Conservation (phyloP, 2,329 filamentous ascomycete species). For the Ascochyta clinopodiicola region DNA sequence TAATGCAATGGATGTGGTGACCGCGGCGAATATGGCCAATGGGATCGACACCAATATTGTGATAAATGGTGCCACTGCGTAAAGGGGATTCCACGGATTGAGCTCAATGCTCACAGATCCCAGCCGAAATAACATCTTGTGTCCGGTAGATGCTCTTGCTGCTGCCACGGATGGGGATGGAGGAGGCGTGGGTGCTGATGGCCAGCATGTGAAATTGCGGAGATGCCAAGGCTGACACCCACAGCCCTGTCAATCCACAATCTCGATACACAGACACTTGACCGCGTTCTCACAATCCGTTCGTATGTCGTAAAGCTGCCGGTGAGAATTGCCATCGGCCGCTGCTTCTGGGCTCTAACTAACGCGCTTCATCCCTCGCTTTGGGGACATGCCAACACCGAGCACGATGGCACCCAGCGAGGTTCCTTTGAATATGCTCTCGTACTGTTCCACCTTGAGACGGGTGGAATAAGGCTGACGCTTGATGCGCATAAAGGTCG, state of each 20-base stretch:
- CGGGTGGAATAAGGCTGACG: conserved; percentile 43
- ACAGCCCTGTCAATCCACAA: not conserved
- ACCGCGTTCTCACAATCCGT: not conserved
- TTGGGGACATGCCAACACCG: conserved; percentile 33
- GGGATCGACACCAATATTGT: conserved; percentile 49
- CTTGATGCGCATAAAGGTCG: conserved; percentile 43
- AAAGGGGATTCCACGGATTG: conserved; percentile 38
- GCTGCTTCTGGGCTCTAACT: conserved; percentile 5
- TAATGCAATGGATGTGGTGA: conserved; percentile 50
- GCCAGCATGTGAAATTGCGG: conserved; percentile 30
- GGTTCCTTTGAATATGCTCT: conserved; percentile 48
- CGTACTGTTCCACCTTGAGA: conserved; percentile 47
- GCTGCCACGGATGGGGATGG: not conserved
- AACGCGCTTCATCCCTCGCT: conserved; percentile 26
- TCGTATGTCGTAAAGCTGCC: not conserved
- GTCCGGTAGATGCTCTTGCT: not conserved
- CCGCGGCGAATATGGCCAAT: conserved; percentile 46
- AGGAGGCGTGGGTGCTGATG: not conserved
- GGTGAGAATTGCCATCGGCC: not conserved
- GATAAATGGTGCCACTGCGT: conserved; percentile 45
- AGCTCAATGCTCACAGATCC: conserved; percentile 23
- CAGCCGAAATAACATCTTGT: conserved; percentile 23
- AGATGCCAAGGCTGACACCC: conserved; percentile 16
- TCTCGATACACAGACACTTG: not conserved
- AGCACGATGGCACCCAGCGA: conserved; percentile 36